Evolutionary conservation across 148 eudicot genomes (phyloP).

Genomic region (Selenicereus undatus): DNA sequence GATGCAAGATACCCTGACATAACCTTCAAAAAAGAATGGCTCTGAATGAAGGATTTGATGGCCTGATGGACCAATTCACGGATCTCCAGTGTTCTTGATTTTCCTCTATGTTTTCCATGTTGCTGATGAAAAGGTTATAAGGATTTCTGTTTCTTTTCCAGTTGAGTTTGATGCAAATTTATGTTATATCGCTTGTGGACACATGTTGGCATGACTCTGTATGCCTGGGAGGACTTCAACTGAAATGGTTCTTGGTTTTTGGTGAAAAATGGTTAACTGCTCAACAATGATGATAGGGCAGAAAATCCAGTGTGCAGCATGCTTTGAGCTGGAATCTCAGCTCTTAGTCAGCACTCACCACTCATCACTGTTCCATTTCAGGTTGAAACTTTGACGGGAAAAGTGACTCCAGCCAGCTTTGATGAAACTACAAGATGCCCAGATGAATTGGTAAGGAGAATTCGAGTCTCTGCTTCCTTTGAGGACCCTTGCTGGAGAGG

Average conservation of each 20-base stretch:
- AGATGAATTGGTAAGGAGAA: conserved; percentile 77
- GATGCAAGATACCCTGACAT: not conserved
- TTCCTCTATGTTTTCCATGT: not conserved
- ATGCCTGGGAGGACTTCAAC: not conserved
- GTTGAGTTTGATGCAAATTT: not conserved
- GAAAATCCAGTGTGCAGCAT: not conserved
- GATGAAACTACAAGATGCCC: conserved; percentile 80
- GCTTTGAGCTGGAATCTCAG: conserved; percentile 2
- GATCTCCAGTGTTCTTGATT: not conserved
- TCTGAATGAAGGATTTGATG: not conserved
- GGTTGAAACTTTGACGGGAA: conserved; percentile 79
- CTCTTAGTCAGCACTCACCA: not conserved
- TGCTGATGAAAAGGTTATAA: not conserved
- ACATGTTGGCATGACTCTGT: not conserved
- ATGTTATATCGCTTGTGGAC: not conserved
- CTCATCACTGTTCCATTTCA: conserved; percentile 23
- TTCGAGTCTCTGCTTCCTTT: conserved; percentile 56
- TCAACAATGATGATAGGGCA: not conserved
- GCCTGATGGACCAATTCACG: not conserved
- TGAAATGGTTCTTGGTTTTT: not conserved
- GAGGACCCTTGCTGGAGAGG: conserved; percentile 60
- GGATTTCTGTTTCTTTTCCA: not conserved
- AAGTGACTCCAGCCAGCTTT: conserved; percentile 61
- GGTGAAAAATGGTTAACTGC: not conserved
- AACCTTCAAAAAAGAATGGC: not conserved